Base-by-base conservation (phyloP, 257 asterid species). In the Echium plantagineum region DNA sequence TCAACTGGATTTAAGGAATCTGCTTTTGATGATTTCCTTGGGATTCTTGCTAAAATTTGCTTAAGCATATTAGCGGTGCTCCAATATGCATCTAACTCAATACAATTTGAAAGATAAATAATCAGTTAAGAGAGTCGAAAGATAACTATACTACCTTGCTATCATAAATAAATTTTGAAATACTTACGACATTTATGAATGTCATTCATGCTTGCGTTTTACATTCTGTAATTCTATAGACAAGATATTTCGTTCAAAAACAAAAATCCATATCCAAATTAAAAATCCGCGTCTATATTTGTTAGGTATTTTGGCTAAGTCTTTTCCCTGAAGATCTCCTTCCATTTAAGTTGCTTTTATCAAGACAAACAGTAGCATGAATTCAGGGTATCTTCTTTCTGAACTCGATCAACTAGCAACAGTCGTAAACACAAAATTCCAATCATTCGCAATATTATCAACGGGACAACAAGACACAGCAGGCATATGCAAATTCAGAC, bases 11-110 rank as follows among this genome's bases (percentile, higher is more conserved):
- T 70, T 19, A 70, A n/a, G 5, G 77, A 49, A 68, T 73, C 77
- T 24, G 73, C 60, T 68, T 77, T 77, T 12, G 74, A 57, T 13
- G 79, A 68, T 66, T 77, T 77, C 77, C 76, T 62, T 31, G 83
- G 83, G 70, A 77, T 73, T 63, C 74, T 77, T 24, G 83, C 83
- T 67, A 77, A 61, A 62, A 77, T 68, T 77, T 77, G 77, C 73
- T 77, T 77, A 64, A 77, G 79, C 83, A 77, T 77, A 71, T 69
- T 74, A 59, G 72, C 80, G 61, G 55, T 55, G 62, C 74, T 66
- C 59, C 64, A 71, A 65, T n/a, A 61, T 59, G 71, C 68, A 64
- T 59, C 61, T 22, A 30, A 49, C 56, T 21, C 30, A 17, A 64
- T 57, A 20, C 60, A 54, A 12, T 47, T 13, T 56, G 60, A n/a